A percentile compares a stretch with the other conserved stretches of the same genome.
phyloP scores from a whole-genome alignment of 768 basidiomycete genomes.

The Suillus discolor region DNA sequence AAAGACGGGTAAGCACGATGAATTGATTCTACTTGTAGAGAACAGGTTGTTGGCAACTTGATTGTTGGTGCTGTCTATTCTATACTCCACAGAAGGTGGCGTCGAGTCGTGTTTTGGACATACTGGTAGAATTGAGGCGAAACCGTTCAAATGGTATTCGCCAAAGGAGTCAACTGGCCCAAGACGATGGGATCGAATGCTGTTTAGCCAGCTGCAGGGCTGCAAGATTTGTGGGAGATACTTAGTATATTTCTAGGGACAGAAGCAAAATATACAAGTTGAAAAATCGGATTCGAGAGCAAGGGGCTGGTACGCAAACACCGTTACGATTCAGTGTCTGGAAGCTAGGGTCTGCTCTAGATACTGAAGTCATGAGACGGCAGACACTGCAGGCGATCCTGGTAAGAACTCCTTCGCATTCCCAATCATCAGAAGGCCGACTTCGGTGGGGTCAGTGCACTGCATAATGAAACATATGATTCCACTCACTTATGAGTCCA shows the following conservation, averaged over 20 bases:
- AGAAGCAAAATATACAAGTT: too few species aligned
- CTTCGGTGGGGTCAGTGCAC: conserved; percentile 38
- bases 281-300: too few species aligned
- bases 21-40: not conserved
- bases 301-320: too few species aligned
- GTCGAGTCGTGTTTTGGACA: not conserved
- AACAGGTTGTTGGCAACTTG: not conserved
- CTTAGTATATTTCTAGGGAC: too few species aligned
- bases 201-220: too few species aligned
- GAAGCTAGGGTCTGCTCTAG: not conserved
- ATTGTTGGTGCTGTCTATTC: not conserved
- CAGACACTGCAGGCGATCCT: conserved; percentile 26
- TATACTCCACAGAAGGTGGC: not conserved
- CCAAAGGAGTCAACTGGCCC: too few species aligned
- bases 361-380: not conserved
- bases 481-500: conserved; percentile 81
- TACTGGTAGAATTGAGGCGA: not conserved
- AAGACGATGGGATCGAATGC: too few species aligned
- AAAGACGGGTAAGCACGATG: not conserved
- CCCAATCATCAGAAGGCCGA: conserved; percentile 80
- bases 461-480: not conserved
- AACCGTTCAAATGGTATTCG: too few species aligned
- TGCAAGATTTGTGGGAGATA: too few species aligned
- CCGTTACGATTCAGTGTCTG: too few species aligned
- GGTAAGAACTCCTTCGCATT: conserved; percentile 60